Evolutionary conservation across 805 yeast genomes (phyloP).

Genomic region (Torulaspora gathmanii): DNA sequence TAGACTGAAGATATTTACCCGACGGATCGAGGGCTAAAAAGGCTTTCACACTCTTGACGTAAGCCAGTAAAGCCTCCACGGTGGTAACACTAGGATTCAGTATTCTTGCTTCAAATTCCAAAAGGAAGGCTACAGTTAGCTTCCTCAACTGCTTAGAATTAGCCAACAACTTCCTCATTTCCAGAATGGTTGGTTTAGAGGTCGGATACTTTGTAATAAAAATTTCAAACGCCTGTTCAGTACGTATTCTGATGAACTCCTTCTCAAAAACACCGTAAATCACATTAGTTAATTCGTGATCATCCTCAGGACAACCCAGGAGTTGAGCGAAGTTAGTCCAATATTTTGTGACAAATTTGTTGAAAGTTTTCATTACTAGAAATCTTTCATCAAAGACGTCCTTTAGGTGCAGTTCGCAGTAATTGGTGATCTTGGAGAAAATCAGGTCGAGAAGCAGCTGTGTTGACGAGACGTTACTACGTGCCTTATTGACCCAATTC

Average conservation of each 20-base stretch:
- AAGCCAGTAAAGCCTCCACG: constrained; percentile 59
- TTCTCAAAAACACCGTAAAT: constrained; percentile 27
- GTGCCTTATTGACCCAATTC: constrained; percentile 26
- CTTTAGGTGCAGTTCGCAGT: constrained; percentile 20
- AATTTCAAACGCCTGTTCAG: constrained; percentile 55
- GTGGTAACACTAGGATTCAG: constrained; percentile 83
- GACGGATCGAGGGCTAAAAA: constrained; percentile 78
- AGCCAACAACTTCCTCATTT: constrained; percentile 50
- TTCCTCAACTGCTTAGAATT: constrained; percentile 29
- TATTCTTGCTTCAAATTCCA: constrained; percentile 32
- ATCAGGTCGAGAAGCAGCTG: constrained; percentile 23
- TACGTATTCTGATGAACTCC: constrained; percentile 40
- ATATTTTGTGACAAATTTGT: constrained; percentile 24
- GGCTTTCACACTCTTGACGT: constrained; percentile 64
- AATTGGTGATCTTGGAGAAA: constrained; percentile 18
- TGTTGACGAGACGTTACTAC: constrained; percentile 15
- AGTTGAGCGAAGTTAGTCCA: constrained; percentile 26
- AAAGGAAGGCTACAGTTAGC: constrained; percentile 19
- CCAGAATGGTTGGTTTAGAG: constrained; percentile 52
- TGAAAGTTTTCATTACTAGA: constrained; percentile 28
- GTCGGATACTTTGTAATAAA: constrained; percentile 47
- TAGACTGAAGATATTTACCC: constrained; percentile 76
- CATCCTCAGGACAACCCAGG: constrained; percentile 26
- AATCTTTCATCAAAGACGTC: constrained; percentile 20
- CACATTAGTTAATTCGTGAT: constrained; percentile 26